Evolutionary conservation across 2,329 filamentous ascomycete species (phyloP), one percentile per base, ranked within the genome.

Genomic region (Coniella vitis): DNA sequence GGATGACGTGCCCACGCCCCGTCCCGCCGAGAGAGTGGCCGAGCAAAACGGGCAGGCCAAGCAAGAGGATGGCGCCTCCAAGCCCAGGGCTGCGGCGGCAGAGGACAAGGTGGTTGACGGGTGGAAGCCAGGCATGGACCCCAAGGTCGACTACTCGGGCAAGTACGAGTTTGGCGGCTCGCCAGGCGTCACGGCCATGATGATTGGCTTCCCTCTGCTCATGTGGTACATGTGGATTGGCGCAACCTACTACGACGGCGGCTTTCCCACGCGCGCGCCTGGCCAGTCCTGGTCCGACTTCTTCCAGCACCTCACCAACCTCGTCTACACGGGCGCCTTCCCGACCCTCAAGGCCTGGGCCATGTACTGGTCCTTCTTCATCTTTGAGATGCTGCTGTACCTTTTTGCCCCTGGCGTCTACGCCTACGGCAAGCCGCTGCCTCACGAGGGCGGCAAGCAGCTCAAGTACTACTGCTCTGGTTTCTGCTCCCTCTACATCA

Each of bases 161-260:
- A 71, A 78, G 55, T 78, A 80, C 58, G 94, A 98, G 64, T 98
- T 97, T 63, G 91, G 91, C 55, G 93, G 93, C 51, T 83, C 87
- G 3, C 64, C 77, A n/a, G 91, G 93, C 48, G 85, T 90, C 37
- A 69, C 78, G 14, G 73, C 79, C 57, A 90, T 96, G 80, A 97
- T 97, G 89, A 76, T 90, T 54, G 81, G 86, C 39, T 98, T 97
- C 69, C 93, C 93, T n/a, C 54, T 84, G 34, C 78, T 98, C 59
- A 97, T 97, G 91, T 96, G 88, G 78, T 97, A 96, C 72, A 95
- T 98, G 90, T 97, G 90, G 90, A 84, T 95, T 66, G 93, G 93
- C 44, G 87, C 91, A 31, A 90, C 84, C 43, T 95, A 91, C 71
- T 98, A 96, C 70, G 74, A 89, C 63, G 91, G 91, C 58, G 83